A percentile compares a stretch with the other conserved stretches of the same genome.
Conservation (phyloP, 2,329 filamentous ascomycete genomes). For the Dactylellina haptotyla region DNA sequence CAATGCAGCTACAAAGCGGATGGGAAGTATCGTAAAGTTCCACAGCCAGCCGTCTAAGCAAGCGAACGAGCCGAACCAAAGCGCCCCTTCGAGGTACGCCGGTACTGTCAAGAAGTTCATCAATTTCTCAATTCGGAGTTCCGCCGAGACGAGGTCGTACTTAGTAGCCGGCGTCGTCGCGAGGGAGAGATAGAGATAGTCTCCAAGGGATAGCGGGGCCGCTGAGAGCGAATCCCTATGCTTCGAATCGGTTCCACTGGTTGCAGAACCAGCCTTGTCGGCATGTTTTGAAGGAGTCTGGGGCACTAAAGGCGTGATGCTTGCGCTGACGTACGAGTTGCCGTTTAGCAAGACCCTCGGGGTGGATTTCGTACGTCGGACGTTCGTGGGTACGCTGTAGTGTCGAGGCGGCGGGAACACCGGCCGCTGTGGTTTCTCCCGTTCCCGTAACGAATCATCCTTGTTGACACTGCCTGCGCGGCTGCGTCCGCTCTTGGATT, state of each 20-base stretch:
- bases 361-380: conserved; percentile 41
- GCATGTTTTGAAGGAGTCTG: conserved; percentile 28
- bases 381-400: conserved; percentile 37
- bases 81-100: conserved; percentile 80
- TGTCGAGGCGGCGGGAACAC: conserved; percentile 32
- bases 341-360: conserved; percentile 38
- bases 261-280: conserved; percentile 14
- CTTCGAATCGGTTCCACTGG: conserved; percentile 20
- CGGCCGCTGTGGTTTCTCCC: conserved; percentile 20
- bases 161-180: conserved; percentile 41
- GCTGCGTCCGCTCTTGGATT: conserved; percentile 34
- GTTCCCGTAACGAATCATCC: conserved; percentile 23
- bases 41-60: conserved; percentile 97
- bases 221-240: conserved; percentile 23
- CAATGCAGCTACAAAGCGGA: conserved; percentile 84
- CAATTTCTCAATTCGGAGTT: conserved; percentile 89
- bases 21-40: conserved; percentile 91
- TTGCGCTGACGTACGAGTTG: conserved; percentile 29
- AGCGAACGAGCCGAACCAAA: conserved; percentile 87
- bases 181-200: conserved; percentile 50
- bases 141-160: conserved; percentile 76
- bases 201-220: conserved; percentile 44
- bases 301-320: conserved; percentile 31
- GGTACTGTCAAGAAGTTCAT: conserved; percentile 88
- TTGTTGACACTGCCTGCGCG: conserved; percentile 44